Base-by-base conservation (phyloP, 2,329 filamentous ascomycete species). In the Juglanconis juglandina region DNA sequence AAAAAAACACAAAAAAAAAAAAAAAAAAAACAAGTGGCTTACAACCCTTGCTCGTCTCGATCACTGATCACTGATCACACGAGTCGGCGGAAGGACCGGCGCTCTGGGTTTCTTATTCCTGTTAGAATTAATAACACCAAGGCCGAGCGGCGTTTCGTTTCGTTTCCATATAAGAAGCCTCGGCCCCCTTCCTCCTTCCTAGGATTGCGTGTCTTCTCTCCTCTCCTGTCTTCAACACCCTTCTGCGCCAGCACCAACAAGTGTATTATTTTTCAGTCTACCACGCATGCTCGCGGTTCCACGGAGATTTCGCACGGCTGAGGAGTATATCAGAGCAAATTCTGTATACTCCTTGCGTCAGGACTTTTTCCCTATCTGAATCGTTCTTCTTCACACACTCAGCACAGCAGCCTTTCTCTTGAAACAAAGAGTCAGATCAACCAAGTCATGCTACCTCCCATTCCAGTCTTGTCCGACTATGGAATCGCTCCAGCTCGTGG, bases 401-500 rank as follows among this genome's bases (percentile, higher is more conserved):
- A 24, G 24, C 24, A 24, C 61, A 60, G 44, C 24, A 39, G 42
- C 58, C 17, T 33, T 17, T 41, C 42, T 51, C 30, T 35, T 52
- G 47, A 53, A 34, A 62, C 39, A 60, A 17, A 64, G 41, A 46
- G 7, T 5, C 55, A 1, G 30, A 10, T 14, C 34, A 14, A 32
- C 42, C 30, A 58, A 69, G 65, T 63, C 68, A 85, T 86, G 86
- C 76, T 86, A 71, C 83, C 83, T 64, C 80, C 84, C 50, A 77
- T 90, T 62, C 87, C 87, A 33, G 70, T 76, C 51, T 82, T 91
- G 60, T 82, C 85, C 72, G 88, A 96, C 75, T 96, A 96, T 77
- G 91, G 89, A 76, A 85, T 92, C 74, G 91, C 90, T 66, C 79
- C 84, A 63, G 80, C 86, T 60, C 86, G 92, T 76, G 95, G 95